Base-by-base conservation (phyloP, 1,284 basidiomycete species). In the Hemileia vastatrix region DNA sequence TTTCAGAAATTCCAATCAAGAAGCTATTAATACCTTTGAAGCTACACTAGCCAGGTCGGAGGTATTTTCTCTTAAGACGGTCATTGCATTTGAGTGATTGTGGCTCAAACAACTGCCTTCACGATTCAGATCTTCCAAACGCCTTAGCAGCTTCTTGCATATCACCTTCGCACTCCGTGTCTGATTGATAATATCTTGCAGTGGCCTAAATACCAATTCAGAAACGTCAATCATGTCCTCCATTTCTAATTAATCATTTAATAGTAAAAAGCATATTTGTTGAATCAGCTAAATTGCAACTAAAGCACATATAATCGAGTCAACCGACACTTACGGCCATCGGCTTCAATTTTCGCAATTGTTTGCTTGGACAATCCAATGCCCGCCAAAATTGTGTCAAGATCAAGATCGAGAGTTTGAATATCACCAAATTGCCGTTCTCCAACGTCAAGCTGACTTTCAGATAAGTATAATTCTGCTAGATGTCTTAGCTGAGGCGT, bases 401-500 rank as follows among this genome's bases (percentile, higher is more conserved):
- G 80, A 76, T 96, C 92, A 66, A 85, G 82, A 71, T 96, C 92
- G 69, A 93, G 84, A 13, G 84, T 82, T 48, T 84, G 77, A 1
- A 86, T 83, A 70, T 87, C 85, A 4, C 88, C 88, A n/a, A 91
- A 79, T 76, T 94, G 89, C 27, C 86, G 83, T 77, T 96, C 92
- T 9, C 85, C 89, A 6, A 92, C 77, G 74, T 94, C 92, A 52
- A 85, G 82, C n/a, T 87, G 84, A 65, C 85, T 87, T 24, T 83
- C 83, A 19, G 54, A 80, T 71, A 95, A 90, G 74, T 90, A 87
- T 1, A 87, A 84, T 69, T 90, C 89, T 0, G 86, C 83, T 6
- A 95, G 81, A 74, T 95, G 91, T 65, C 92, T 88, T 69, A 93
- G 90, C 72, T 94, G 90, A 0, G 87, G 84, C 65, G 91, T 84